phyloP scores from a whole-genome alignment of 441 rosid species.

The Theobroma grandiflorum region DNA sequence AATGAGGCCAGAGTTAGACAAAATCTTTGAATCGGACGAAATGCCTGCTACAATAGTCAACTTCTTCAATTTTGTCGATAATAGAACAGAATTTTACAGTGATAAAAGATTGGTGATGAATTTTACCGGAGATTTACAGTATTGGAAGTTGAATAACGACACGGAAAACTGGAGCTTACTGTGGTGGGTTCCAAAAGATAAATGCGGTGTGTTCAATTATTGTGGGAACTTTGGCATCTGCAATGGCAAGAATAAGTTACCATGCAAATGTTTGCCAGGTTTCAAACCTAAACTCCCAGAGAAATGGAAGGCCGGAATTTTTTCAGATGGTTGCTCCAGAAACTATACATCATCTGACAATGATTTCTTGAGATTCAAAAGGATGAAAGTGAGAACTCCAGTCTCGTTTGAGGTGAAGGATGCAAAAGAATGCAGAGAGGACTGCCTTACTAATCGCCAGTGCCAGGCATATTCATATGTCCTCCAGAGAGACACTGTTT shows the following conservation, averaged over 20 bases:
- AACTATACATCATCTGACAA: constrained; percentile 42
- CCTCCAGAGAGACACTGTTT: constrained; percentile 9
- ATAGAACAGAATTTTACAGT: neutral
- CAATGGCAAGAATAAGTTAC: constrained; percentile 39
- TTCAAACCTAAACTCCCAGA: constrained; percentile 46
- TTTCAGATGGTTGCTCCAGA: constrained; percentile 57
- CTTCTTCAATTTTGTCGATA: neutral
- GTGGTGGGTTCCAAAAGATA: constrained; percentile 59
- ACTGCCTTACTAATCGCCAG: constrained; percentile 54
- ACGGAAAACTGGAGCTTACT: constrained; percentile 46
- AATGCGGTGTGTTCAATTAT: constrained; percentile 49
- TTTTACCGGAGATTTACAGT: constrained; percentile 56
- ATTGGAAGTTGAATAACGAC: constrained; percentile 33
- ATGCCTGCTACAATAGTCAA: constrained; percentile 38
- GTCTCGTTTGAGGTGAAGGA: constrained; percentile 43
- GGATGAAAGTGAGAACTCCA: constrained; percentile 58
- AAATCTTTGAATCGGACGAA: constrained; percentile 39
- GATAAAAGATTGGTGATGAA: constrained; percentile 55
- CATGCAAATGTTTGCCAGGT: constrained; percentile 70
- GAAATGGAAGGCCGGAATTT: constrained; percentile 50
- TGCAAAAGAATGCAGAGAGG: constrained; percentile 51
- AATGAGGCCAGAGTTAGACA: constrained; percentile 37
- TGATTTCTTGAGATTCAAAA: constrained; percentile 51
- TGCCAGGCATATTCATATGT: constrained; percentile 63
- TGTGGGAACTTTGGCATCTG: constrained; percentile 74